Conservation (phyloP, 1,284 basidiomycete genomes). For the Hymenochaete sp. region DNA sequence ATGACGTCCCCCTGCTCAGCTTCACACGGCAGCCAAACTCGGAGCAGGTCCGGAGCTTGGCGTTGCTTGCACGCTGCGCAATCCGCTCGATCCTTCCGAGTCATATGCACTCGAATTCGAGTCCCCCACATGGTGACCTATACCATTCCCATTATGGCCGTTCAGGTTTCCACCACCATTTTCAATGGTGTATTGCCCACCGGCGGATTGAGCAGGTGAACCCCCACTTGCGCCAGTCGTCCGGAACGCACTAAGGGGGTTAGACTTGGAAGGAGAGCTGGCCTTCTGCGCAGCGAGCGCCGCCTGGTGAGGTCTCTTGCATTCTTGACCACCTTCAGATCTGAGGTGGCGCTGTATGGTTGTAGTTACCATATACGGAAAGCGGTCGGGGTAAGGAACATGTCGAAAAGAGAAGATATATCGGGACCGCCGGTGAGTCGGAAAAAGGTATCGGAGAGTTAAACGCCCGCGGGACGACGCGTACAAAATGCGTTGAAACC, state of each 20-base stretch:
- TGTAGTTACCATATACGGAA: neutral
- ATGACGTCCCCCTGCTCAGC: too few species aligned
- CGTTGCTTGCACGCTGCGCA: slow-evolving; percentile 13
- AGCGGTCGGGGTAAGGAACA: neutral
- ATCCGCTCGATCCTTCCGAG: slow-evolving; percentile 10
- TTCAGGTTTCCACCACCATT: neutral
- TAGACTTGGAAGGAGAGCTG: slow-evolving; percentile 2
- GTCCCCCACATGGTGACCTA: too few species aligned
- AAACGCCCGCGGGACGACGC: too few species aligned
- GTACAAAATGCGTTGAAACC: too few species aligned
- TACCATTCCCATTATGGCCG: slow-evolving; percentile 9
- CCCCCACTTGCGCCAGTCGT: slow-evolving; percentile 3
- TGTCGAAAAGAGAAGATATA: slow-evolving; percentile 10
- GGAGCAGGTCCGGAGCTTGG: slow-evolving; percentile 12
- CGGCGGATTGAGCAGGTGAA: neutral
- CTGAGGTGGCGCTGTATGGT: slow-evolving; percentile 33
- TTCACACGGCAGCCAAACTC: slow-evolving; percentile 10
- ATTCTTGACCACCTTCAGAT: slow-evolving; percentile 73
- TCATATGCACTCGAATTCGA: slow-evolving; percentile 14
- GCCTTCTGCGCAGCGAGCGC: slow-evolving; percentile 5
- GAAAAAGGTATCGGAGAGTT: too few species aligned
- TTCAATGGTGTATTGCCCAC: neutral
- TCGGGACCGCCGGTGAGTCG: too few species aligned
- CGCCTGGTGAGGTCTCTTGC: slow-evolving; percentile 36
- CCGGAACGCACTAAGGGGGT: slow-evolving; percentile 3